Evolutionary conservation across 139 green algal genomes (phyloP), one percentile per base, ranked within the genome.

Genomic region (Nannochloris sp.): DNA sequence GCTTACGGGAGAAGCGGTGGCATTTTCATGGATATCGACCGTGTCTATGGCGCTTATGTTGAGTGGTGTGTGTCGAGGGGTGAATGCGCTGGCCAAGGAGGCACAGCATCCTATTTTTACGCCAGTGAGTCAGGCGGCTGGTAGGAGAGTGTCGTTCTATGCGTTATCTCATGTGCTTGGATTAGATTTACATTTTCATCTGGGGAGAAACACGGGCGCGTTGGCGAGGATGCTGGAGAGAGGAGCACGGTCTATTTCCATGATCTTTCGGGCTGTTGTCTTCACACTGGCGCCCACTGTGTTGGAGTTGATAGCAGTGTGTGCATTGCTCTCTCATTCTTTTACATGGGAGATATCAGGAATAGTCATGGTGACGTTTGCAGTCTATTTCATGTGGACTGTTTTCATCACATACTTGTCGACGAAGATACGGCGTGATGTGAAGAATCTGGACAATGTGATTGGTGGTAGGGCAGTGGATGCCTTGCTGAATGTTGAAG

Each of bases 251-350:
- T 83, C 69, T 66, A 80, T 96, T n/a, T 81, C 82, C 43, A 91
- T 94, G 72, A 79, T 98, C n/a, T 98, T 96, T 71, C 69, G 90
- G 2, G 84, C 87, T 2, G 72, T 95, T 3, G 81, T 96, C 9
- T 97, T 97, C 79, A 97, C 90, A 16, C 92, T 97, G 56, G 51
- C 94, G 12, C 93, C 93, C 26, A 97, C 92, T 1, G 63, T 73
- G 5, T 55, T 97, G 25, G 93, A 98, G 80, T 76, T 97, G 57
- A 65, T 78, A 26, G 53, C 69, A 9, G 93, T 98, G 71, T 89
- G 81, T 61, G 67, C 36, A 2, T 69, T 97, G 53, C 77, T 98
- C 37, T 82, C 77, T 2, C 62, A 61, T 12, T 69, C 51, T 29
- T 92, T 92, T 70, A 66, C 53, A 13, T 69, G 80, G 1, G 4